A percentile compares a stretch with the other conserved stretches of the same genome.
These are phyloP conservation scores for Cerioporus squamosus DNA, from an alignment of 1,284 basidiomycete genomes.

Conservation along the genomic window DNA sequence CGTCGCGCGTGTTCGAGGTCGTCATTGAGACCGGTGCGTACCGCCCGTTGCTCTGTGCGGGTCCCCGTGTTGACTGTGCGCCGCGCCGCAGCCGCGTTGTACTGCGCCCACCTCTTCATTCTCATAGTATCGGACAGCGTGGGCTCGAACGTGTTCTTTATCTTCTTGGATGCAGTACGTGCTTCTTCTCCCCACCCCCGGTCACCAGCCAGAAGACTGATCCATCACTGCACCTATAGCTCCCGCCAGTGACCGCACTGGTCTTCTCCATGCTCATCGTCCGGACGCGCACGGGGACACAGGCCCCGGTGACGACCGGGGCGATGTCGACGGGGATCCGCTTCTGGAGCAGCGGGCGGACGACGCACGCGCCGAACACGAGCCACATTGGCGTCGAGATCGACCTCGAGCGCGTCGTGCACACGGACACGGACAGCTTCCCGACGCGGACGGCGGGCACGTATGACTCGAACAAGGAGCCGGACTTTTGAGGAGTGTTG, in stretches of 20 bases:
- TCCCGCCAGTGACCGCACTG: constrained; percentile 8
- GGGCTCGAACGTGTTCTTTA: constrained; percentile 10
- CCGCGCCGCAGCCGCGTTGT: constrained; percentile 2
- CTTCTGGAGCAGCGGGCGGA: neutral
- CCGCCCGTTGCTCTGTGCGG: too few relatives aligned
- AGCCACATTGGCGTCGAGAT: neutral
- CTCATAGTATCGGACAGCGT: constrained; percentile 1
- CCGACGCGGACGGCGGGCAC: neutral
- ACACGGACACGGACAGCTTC: neutral
- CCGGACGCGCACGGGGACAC: neutral
- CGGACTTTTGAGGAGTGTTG: neutral
- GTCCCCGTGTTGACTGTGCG: neutral
- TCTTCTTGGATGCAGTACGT: constrained; percentile 8
- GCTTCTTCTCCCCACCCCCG: neutral
- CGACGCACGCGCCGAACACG: neutral
- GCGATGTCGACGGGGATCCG: neutral
- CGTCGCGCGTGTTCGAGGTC: constrained; percentile 5
- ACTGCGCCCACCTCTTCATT: constrained; percentile 6
- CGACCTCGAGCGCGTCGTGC: constrained; percentile 3
- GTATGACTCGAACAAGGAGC: neutral
- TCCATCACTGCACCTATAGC: neutral
- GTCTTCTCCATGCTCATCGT: constrained; percentile 12
- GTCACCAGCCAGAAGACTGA: neutral
- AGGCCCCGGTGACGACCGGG: neutral
- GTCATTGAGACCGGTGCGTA: constrained; percentile 6